Percentiles rank a stretch among this genome's conserved stretches.
Evolutionary conservation across 257 asterid species (phyloP).

Genomic region (Nicotiana otophora): DNA sequence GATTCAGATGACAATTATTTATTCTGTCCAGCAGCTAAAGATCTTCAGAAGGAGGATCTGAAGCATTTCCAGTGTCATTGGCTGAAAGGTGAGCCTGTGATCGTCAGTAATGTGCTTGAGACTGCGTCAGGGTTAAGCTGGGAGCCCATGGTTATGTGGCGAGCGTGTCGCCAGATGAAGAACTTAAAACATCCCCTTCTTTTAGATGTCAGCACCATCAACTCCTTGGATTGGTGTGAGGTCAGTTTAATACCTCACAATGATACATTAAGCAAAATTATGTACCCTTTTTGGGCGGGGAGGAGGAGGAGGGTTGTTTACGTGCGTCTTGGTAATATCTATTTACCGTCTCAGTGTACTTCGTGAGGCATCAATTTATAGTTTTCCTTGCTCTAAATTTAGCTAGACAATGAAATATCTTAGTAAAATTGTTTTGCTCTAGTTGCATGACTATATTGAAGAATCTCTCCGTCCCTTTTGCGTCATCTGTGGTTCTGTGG

Average conservation of each 20-base stretch:
- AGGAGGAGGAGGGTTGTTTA: too few relatives aligned
- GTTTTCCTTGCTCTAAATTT: not conserved
- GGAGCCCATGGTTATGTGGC: conserved; percentile 99
- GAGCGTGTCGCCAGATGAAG: conserved; percentile 63
- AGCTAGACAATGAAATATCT: conserved; percentile 8
- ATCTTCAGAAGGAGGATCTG: conserved; percentile 39
- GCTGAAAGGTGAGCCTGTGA: conserved; percentile 75
- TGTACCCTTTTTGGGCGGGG: too few relatives aligned
- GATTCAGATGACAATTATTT: conserved; percentile 48
- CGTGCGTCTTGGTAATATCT: not conserved
- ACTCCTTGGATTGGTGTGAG: conserved; percentile 85
- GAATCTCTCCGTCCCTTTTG: too few relatives aligned
- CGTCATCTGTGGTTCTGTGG: too few relatives aligned
- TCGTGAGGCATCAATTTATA: not conserved
- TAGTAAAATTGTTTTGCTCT: too few relatives aligned
- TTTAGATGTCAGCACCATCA: conserved; percentile 51
- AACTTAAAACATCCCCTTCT: conserved; percentile 31
- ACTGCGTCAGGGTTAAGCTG: conserved; percentile 74
- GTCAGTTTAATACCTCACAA: conserved; percentile 21
- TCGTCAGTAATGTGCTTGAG: conserved; percentile 67
- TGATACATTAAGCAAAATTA: not conserved
- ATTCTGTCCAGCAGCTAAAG: conserved; percentile 59
- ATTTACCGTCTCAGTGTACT: not conserved
- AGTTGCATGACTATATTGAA: too few relatives aligned
- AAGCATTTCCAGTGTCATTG: conserved; percentile 74